phyloP scores from a whole-genome alignment of 192 early-diverging fungal species.

The Coemansia sp. region DNA sequence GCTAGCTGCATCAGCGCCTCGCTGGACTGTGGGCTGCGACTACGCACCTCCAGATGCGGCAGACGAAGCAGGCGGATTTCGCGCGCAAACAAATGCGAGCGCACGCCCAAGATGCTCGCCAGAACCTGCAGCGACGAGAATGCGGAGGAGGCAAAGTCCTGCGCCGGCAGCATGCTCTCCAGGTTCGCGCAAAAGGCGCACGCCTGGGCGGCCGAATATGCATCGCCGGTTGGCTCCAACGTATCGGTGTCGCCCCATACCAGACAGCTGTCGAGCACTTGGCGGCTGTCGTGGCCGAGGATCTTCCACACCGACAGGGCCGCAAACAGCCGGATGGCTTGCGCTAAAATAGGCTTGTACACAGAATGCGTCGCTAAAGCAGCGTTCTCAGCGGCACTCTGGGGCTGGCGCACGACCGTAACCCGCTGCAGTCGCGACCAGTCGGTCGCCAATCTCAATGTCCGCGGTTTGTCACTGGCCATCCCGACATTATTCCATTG shows the following conservation, averaged over 20 bases:
- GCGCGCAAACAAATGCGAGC: conserved; percentile 4
- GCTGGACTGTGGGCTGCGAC: conserved; percentile 27
- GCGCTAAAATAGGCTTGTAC: conserved; percentile 5
- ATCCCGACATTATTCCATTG: conserved; percentile 19
- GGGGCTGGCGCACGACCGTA: conserved; percentile 4
- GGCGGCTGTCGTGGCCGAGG: background rate
- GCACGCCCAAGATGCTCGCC: conserved; percentile 24
- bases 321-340: conserved; percentile 6
- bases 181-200: background rate
- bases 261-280: conserved; percentile 7
- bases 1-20: conserved; percentile 30
- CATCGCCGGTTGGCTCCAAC: too few species aligned
- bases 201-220: background rate
- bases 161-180: background rate
- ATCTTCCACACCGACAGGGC: conserved; percentile 8
- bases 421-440: conserved; percentile 38
- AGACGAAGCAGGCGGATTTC: conserved; percentile 9
- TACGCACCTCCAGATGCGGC: conserved; percentile 26
- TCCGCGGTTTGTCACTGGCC: conserved; percentile 13
- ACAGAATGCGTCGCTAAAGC: background rate
- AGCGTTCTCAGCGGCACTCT: background rate
- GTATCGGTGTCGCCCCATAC: conserved; percentile 7
- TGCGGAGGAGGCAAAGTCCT: background rate
- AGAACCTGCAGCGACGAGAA: conserved; percentile 20
- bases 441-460: conserved; percentile 26